Conservation (phyloP, 2,329 filamentous ascomycete genomes). For the Sporothrix variecibatus region DNA sequence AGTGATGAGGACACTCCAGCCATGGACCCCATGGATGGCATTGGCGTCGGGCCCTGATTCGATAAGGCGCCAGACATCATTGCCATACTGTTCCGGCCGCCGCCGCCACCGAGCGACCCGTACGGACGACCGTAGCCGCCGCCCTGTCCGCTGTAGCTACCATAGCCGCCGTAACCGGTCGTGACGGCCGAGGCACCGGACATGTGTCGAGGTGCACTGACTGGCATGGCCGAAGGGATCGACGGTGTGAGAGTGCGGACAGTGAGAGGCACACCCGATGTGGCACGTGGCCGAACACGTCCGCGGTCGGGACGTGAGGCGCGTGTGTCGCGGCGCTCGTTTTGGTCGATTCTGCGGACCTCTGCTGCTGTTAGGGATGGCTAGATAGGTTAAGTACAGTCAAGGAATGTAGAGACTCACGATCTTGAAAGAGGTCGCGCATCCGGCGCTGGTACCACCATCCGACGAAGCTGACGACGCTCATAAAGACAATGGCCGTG, state of each 20-base stretch:
- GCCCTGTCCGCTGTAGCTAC: not conserved
- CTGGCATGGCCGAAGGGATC: not conserved
- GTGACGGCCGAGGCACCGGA: not conserved
- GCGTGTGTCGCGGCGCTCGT: slow-evolving; percentile 19
- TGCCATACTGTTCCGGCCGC: not conserved
- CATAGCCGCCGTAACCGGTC: slow-evolving; percentile 4
- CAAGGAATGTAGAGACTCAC: slow-evolving; percentile 11
- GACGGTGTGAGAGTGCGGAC: slow-evolving; percentile 3
- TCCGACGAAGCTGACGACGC: slow-evolving; percentile 32
- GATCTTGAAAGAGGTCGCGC: slow-evolving; percentile 32
- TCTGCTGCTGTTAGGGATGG: not conserved
- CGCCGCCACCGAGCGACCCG: slow-evolving; percentile 1
- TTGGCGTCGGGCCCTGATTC: not conserved
- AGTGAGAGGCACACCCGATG: not conserved
- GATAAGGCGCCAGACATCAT: slow-evolving; percentile 10
- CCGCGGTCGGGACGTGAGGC: slow-evolving; percentile 15
- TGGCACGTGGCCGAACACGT: slow-evolving; percentile 1
- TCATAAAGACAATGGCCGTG: slow-evolving; percentile 35
- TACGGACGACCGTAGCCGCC: not conserved
- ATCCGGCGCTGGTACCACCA: slow-evolving; percentile 38
- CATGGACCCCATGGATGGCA: not conserved
- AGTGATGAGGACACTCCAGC: not conserved
- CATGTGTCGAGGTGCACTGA: not conserved
- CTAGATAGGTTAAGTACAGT: no score
- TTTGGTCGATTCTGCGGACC: slow-evolving; percentile 26